These are phyloP conservation scores for Halophytophthora batemanensis DNA, from an alignment of 352 stramenopile genomes.

Conservation along the genomic window DNA sequence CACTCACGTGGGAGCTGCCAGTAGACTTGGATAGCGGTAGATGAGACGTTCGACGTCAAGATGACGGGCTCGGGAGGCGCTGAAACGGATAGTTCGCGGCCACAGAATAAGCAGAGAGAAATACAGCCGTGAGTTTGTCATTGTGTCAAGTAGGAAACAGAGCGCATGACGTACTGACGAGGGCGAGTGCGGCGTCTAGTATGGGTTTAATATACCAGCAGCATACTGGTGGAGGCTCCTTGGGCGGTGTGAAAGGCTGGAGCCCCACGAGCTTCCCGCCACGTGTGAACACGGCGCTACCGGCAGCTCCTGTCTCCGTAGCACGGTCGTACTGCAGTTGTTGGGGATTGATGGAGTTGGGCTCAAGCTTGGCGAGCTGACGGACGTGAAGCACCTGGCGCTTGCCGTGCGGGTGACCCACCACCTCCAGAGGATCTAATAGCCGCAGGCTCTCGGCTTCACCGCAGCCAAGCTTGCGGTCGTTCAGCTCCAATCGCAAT, in stretches of 20 bases:
- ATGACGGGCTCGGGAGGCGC: slow-evolving; percentile 56
- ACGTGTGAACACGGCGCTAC: slow-evolving; percentile 50
- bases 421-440: slow-evolving; percentile 38
- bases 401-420: slow-evolving; percentile 59
- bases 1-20: slow-evolving; percentile 55
- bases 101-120: slow-evolving; percentile 1
- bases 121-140: background rate
- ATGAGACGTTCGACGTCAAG: slow-evolving; percentile 43
- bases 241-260: slow-evolving; percentile 36
- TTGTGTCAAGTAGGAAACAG: background rate
- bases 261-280: slow-evolving; percentile 57
- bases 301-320: slow-evolving; percentile 38
- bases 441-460: slow-evolving; percentile 21
- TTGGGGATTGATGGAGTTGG: slow-evolving; percentile 56
- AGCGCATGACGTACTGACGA: slow-evolving; percentile 56
- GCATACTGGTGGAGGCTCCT: slow-evolving; percentile 24
- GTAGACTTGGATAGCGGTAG: slow-evolving; percentile 44
- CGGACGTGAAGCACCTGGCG: slow-evolving; percentile 45
- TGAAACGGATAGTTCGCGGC: slow-evolving; percentile 9
- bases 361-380: slow-evolving; percentile 30
- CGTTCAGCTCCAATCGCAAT: slow-evolving; percentile 47
- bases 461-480: slow-evolving; percentile 57
- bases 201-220: slow-evolving; percentile 63
- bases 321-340: slow-evolving; percentile 38
- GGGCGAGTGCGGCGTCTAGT: slow-evolving; percentile 30